These are phyloP conservation scores for Powellomyces hirtus DNA, from an alignment of 192 early-diverging fungal genomes.

Conservation along the genomic window DNA sequence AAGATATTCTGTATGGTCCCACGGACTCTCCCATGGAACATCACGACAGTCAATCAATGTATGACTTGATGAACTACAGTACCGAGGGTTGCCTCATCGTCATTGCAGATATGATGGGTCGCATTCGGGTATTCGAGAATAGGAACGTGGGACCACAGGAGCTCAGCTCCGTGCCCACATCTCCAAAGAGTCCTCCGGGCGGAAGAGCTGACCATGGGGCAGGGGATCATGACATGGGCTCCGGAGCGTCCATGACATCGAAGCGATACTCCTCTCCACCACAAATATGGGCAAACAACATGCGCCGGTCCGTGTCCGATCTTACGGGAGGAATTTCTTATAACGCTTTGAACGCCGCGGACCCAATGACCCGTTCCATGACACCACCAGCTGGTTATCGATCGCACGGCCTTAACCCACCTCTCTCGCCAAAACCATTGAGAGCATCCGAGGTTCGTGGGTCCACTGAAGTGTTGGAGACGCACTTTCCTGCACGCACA, in stretches of 20 bases:
- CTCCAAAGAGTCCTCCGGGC: neutral
- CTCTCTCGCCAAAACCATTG: neutral
- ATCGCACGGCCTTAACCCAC: neutral
- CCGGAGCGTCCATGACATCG: neutral
- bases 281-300: neutral
- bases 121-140: conserved; percentile 33
- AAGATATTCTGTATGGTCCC: conserved; percentile 4
- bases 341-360: neutral
- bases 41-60: neutral
- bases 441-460: neutral
- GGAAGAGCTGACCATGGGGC: neutral
- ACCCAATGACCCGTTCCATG: neutral
- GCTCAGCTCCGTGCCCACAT: neutral
- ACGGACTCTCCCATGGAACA: neutral
- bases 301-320: neutral
- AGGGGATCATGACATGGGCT: neutral
- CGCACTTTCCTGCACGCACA: neutral
- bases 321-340: neutral
- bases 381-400: neutral
- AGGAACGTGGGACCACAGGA: neutral
- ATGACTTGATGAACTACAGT: neutral
- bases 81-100: conserved; percentile 26
- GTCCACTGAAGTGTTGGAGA: neutral
- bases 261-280: neutral
- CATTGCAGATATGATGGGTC: conserved; percentile 22